These are phyloP conservation scores for Arthrobotrys iridis DNA, from an alignment of 2,329 filamentous ascomycete genomes.

Conservation along the genomic window DNA sequence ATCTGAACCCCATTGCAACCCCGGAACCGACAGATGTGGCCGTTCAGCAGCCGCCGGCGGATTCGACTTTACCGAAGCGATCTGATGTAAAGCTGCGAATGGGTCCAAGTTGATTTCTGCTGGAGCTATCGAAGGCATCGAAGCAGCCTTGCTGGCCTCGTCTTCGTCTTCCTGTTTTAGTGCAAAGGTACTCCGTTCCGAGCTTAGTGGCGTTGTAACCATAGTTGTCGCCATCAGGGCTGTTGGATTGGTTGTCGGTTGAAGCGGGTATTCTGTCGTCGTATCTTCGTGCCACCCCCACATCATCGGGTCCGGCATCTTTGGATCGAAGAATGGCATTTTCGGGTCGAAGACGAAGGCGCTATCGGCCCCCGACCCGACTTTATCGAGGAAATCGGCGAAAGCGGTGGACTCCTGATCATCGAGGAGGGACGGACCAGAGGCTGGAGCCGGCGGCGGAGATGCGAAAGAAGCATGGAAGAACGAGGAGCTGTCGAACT, in stretches of 20 bases:
- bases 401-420: constrained; percentile 71
- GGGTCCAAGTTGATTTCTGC: constrained; percentile 47
- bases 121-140: constrained; percentile 39
- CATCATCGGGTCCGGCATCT: constrained; percentile 54
- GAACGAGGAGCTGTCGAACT: constrained; percentile 49
- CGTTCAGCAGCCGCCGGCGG: neutral
- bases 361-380: constrained; percentile 64
- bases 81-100: constrained; percentile 43
- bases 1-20: constrained; percentile 57
- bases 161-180: constrained; percentile 45
- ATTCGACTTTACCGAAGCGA: constrained; percentile 22
- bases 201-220: constrained; percentile 47
- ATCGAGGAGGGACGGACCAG: constrained; percentile 73
- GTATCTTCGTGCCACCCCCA: constrained; percentile 53
- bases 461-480: constrained; percentile 50
- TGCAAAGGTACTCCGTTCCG: constrained; percentile 45
- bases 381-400: constrained; percentile 68
- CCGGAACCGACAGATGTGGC: constrained; percentile 39
- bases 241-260: constrained; percentile 34
- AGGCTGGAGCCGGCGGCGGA: constrained; percentile 71
- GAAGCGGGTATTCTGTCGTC: constrained; percentile 37
- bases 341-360: constrained; percentile 53
- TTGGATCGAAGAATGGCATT: constrained; percentile 44
- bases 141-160: neutral
- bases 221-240: constrained; percentile 37